phyloP scores from a whole-genome alignment of 192 early-diverging fungal species.

The Jimgerdemannia flammicorona region DNA sequence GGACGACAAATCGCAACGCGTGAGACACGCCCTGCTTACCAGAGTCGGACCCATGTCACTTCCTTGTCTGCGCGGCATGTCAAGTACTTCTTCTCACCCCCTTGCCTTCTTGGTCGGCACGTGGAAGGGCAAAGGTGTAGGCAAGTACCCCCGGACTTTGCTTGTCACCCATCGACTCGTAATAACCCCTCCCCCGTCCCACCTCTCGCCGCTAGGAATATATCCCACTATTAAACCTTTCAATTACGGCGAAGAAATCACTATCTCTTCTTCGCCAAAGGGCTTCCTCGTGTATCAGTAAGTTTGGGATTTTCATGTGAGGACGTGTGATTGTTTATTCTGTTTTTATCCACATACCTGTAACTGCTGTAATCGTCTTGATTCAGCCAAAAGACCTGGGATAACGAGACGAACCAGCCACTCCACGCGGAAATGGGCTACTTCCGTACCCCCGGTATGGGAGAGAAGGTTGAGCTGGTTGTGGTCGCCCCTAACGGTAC shows the following conservation, averaged over 20 bases:
- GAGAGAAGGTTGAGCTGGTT: constrained; percentile 7
- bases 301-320: background rate
- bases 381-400: constrained; percentile 10
- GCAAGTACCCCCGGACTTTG: background rate
- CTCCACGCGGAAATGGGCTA: constrained; percentile 12
- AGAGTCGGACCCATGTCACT: background rate
- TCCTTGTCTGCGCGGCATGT: background rate
- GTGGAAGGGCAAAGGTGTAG: constrained; percentile 11
- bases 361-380: background rate
- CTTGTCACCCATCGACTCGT: background rate
- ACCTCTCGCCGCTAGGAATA: background rate
- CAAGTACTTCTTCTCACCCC: background rate
- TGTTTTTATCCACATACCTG: background rate
- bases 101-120: constrained; percentile 11
- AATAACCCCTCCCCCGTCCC: background rate
- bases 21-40: background rate
- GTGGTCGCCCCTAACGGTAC: constrained; percentile 6
- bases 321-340: background rate
- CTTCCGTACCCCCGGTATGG: constrained; percentile 3
- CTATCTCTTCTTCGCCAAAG: constrained; percentile 8
- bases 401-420: constrained; percentile 6
- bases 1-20: background rate
- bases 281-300: constrained; percentile 12
- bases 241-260: constrained; percentile 16
- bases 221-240: constrained; percentile 13